Evolutionary conservation across 2,329 filamentous ascomycete species (phyloP), one percentile per base, ranked within the genome.

Genomic region (Grosmannia clavigera): DNA sequence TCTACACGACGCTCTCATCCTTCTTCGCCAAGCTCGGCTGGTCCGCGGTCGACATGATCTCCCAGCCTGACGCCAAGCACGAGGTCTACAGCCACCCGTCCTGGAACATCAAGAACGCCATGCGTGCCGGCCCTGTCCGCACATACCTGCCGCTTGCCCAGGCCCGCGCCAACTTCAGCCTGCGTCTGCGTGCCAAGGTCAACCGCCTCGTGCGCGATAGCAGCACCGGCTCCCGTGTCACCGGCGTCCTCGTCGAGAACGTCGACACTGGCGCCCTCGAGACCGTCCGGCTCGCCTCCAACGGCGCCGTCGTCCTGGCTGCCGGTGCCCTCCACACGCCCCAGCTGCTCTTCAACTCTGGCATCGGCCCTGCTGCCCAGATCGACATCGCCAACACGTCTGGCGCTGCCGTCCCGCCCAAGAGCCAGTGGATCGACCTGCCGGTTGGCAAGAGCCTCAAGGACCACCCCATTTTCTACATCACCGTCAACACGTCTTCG

Each of bases 291-390:
- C 53, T 60, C 5, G 5, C 7, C 31, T 6, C 43, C 10, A 77
- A 75, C 9, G 84, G 84, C 46, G 79, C 81, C 54, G 82, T 86
- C 52, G 76, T 87, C 64, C 72, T 86, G 35, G 79, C 83, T 29
- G 79, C 81, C 3, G 84, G 84, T 60, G 74, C 81, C 12, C 84
- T 86, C 67, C 29, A 22, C 14, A 57, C 58, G 58, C 43, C 54
- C 3, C 53, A n/a, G 29, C 29, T 60, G 40, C 58, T 60, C 14
- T 60, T 76, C 79, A 55, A 38, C 58, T 53, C 75, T 74, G 76
- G 86, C 65, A 89, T 87, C 64, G 87, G 86, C 5, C 84, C 84
- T 27, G 70, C 72, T 72, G 77, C 82, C 74, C 74, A 88, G 67
- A 75, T 85, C 29, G 68, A 75, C 25, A 68, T 82, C 14, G 80